These are phyloP conservation scores for Aspergillus uvarum DNA, from an alignment of 2,329 filamentous ascomycete species.

Conservation along the genomic window DNA sequence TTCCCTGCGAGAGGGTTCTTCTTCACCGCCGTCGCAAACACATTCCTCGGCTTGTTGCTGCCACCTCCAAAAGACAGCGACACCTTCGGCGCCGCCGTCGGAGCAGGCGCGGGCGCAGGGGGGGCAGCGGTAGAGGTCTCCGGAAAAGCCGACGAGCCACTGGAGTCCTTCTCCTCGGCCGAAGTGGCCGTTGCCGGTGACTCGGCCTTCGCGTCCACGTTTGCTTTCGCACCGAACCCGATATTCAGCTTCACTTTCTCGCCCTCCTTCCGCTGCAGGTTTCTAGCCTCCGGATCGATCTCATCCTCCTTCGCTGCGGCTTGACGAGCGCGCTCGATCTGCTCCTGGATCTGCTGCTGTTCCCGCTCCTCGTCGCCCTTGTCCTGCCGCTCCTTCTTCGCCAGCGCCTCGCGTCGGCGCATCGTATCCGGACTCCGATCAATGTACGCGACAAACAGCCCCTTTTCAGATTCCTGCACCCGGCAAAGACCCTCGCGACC, in stretches of 20 bases:
- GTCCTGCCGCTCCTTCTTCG: conserved; percentile 81
- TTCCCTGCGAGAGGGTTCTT: conserved; percentile 72
- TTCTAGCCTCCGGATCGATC: conserved; percentile 43
- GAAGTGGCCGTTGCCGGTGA: conserved; percentile 25
- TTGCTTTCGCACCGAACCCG: conserved; percentile 42
- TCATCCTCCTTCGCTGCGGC: conserved; percentile 52
- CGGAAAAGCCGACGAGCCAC: conserved; percentile 11
- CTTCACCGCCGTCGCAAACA: conserved; percentile 62
- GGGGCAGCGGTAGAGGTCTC: conserved; percentile 19
- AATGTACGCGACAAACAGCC: conserved; percentile 80
- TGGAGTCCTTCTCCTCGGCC: conserved; percentile 19
- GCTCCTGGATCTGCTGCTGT: conserved; percentile 75
- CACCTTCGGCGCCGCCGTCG: conserved; percentile 40
- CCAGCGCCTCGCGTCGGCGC: conserved; percentile 73
- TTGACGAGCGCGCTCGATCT: conserved; percentile 73
- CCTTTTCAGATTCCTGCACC: conserved; percentile 88
- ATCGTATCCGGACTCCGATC: conserved; percentile 88
- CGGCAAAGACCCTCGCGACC: conserved; percentile 83
- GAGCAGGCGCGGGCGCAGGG: conserved; percentile 13
- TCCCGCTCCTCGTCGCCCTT: conserved; percentile 89
- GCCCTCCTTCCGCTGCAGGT: conserved; percentile 61
- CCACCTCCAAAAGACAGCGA: conserved; percentile 64
- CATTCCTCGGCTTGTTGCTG: conserved; percentile 58
- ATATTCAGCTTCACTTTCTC: conserved; percentile 74
- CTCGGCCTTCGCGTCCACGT: conserved; percentile 24